Conservation (phyloP, 2,329 filamentous ascomycete genomes). For the Ceratocystis destructans region DNA sequence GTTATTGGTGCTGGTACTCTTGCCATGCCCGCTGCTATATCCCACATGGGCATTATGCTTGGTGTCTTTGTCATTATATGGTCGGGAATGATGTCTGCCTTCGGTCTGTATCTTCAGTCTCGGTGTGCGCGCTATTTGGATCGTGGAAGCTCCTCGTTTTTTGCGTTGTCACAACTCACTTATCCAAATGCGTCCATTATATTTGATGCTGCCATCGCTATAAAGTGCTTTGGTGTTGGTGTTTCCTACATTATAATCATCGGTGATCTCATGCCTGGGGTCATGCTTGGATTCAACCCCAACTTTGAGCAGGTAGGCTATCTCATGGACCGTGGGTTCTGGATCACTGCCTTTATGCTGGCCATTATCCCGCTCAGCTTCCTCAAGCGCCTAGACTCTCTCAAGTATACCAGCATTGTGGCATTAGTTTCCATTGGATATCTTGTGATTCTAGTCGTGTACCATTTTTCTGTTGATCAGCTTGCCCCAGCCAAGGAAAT, state of each 20-base stretch:
- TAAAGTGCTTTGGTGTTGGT: conserved; percentile 96
- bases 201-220: conserved; percentile 88
- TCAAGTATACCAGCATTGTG: conserved; percentile 92
- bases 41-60: conserved; percentile 84
- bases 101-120: conserved; percentile 88
- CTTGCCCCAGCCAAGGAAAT: conserved; percentile 60
- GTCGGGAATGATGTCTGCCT: conserved; percentile 77
- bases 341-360: conserved; percentile 96
- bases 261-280: conserved; percentile 93
- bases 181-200: conserved; percentile 92
- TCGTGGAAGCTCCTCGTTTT: conserved; percentile 77
- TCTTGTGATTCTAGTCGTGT: conserved; percentile 80
- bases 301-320: conserved; percentile 51
- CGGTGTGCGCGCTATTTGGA: conserved; percentile 89
- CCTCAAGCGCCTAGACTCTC: conserved; percentile 74
- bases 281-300: conserved; percentile 66
- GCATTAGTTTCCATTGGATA: conserved; percentile 90
- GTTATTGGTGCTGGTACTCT: conserved; percentile 89
- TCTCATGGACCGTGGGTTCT: conserved; percentile 81
- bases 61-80: conserved; percentile 77
- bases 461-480: conserved; percentile 75
- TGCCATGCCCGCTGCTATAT: conserved; percentile 88
- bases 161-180: conserved; percentile 90
- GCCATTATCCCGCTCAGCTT: conserved; percentile 92
- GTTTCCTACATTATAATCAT: conserved; percentile 98